phyloP scores from a whole-genome alignment of 139 green algal genomes.

The Pseudopediastrum boryanum region DNA sequence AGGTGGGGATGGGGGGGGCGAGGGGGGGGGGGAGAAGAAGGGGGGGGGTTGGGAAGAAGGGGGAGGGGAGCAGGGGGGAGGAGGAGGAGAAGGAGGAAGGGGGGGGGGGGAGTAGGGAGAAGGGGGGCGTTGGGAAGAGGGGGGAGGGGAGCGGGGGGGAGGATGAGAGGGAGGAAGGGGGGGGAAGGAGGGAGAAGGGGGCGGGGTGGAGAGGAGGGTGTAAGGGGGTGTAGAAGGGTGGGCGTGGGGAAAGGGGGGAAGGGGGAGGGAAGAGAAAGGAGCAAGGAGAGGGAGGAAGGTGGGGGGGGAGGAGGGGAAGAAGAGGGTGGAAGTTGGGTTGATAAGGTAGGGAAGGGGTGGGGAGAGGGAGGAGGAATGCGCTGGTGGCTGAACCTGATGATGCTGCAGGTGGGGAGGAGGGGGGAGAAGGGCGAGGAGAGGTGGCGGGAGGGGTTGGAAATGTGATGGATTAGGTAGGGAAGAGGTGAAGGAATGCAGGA shows the following conservation, averaged over 20 bases:
- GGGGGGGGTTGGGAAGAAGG: not conserved
- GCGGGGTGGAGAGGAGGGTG: no score
- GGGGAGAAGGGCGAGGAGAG: not conserved
- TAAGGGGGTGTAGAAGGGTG: no score
- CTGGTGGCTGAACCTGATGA: constrained; percentile 57
- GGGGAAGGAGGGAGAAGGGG: not conserved
- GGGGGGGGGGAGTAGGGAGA: not conserved
- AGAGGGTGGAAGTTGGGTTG: no score
- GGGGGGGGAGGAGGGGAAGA: no score
- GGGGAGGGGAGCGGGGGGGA: not conserved
- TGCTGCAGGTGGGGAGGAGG: constrained; percentile 8
- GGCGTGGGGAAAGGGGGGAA: no score
- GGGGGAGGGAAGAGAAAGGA: no score
- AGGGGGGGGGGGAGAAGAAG: not conserved
- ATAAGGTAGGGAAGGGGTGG: no score
- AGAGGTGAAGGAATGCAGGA: not conserved
- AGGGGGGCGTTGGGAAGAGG: not conserved
- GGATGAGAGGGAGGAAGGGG: not conserved
- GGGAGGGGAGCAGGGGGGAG: not conserved
- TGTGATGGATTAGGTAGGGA: not conserved
- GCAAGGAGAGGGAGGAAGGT: no score
- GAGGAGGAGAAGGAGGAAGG: not conserved
- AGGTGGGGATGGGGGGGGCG: not conserved
- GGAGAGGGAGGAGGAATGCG: constrained; percentile 59
- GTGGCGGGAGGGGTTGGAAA: not conserved